A percentile compares a stretch with the other conserved stretches of the same genome.
Evolutionary conservation across 306 rosid genomes (phyloP).

Genomic region (Vigna radiata): DNA sequence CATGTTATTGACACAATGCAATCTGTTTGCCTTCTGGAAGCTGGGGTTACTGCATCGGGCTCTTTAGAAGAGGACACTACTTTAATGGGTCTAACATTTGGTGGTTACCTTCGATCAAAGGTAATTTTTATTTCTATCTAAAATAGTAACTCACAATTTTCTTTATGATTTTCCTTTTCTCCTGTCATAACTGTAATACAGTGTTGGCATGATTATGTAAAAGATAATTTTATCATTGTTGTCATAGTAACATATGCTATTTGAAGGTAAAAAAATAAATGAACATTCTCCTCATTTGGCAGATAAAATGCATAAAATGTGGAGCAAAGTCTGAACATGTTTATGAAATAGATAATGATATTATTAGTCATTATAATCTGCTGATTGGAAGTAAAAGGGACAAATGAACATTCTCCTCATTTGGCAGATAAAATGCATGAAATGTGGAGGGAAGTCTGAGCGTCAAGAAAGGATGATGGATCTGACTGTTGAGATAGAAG

Average conservation of each 20-base stretch:
- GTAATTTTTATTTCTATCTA: constrained; percentile 51
- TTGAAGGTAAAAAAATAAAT: constrained; percentile 31
- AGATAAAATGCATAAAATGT: constrained; percentile 93
- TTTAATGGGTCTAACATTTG: constrained; percentile 83
- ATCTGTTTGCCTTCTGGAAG: constrained; percentile 79
- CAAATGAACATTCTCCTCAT: constrained; percentile 32
- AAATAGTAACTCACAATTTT: constrained; percentile 17
- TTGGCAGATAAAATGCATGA: constrained; percentile 87
- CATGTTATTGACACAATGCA: constrained; percentile 90
- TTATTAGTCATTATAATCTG: constrained; percentile 1
- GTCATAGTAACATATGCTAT: neutral
- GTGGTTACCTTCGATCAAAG: constrained; percentile 95
- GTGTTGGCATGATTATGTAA: constrained; percentile 12
- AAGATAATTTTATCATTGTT: constrained; percentile 11
- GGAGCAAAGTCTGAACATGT: constrained; percentile 76
- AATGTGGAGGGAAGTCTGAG: constrained; percentile 92
- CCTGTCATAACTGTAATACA: neutral
- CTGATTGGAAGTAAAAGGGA: constrained; percentile 35
- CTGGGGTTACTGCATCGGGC: constrained; percentile 56
- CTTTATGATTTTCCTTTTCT: neutral
- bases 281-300: constrained; percentile 41
- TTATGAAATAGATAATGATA: constrained; percentile 10
- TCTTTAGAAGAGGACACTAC: constrained; percentile 84
- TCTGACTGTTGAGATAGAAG: constrained; percentile 93
- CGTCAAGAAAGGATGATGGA: constrained; percentile 98